A percentile compares a stretch with the other conserved stretches of the same genome.
phyloP scores from a whole-genome alignment of 2,329 filamentous ascomycete genomes.

The Colletotrichum sp. region DNA sequence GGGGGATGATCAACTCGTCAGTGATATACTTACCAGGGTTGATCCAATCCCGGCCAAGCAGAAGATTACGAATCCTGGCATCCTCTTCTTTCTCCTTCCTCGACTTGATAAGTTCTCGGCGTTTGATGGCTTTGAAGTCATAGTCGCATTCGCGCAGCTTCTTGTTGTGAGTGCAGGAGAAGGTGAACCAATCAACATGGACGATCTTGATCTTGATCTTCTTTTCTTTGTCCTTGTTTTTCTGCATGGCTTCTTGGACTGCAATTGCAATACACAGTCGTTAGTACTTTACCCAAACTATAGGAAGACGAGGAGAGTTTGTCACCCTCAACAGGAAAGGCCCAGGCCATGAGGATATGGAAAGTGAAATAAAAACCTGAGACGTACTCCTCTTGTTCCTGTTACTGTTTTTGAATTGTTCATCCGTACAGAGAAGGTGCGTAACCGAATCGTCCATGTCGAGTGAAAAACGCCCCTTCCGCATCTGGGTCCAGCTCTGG shows the following conservation, averaged over 20 bases:
- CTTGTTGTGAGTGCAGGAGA: constrained; percentile 38
- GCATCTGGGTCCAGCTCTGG: constrained; percentile 66
- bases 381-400: constrained; percentile 12
- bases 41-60: constrained; percentile 45
- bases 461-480: constrained; percentile 63
- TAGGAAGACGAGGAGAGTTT: too few species aligned
- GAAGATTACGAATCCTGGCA: constrained; percentile 37
- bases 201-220: constrained; percentile 45
- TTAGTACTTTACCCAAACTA: neutral
- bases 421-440: constrained; percentile 72
- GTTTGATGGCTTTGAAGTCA: constrained; percentile 36
- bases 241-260: constrained; percentile 43
- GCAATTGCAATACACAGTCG: neutral
- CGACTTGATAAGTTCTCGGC: constrained; percentile 30
- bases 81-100: constrained; percentile 35
- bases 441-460: constrained; percentile 64
- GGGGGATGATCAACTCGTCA: neutral
- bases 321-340: neutral
- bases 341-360: neutral
- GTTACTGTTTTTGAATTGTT: constrained; percentile 56
- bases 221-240: constrained; percentile 25
- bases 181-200: constrained; percentile 58
- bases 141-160: constrained; percentile 41
- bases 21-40: constrained; percentile 52
- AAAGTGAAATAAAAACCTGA: neutral